Evolutionary conservation across 1,284 basidiomycete species (phyloP), one percentile per base, ranked within the genome.

Genomic region (Lentinula novae-zelandiae): DNA sequence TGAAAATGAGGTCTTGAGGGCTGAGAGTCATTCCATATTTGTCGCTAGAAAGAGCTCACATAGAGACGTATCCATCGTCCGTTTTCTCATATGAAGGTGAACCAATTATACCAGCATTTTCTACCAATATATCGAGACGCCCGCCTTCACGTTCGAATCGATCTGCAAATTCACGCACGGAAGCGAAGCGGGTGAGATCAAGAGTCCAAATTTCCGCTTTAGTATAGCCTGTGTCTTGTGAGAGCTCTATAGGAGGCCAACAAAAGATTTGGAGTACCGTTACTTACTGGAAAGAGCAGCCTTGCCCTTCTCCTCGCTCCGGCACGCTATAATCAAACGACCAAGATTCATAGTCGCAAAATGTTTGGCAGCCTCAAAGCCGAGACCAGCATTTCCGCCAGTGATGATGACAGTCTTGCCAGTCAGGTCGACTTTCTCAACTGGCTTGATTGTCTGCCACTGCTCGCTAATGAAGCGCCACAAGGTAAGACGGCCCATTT

Each of bases 91-190:
- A 72, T 5, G 39, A 51, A 6, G 8, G 5, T 2, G 57, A 50
- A 0, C 61, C 20, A 13, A 31, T 22, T 6, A 75, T 64, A 1
- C 65, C 77, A 17, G 77, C 78, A 59, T 79, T 79, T 60, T 71
- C 68, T 5, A 80, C 68, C 1, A 80, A 65, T 7, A 78, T 72
- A 63, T 80, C 78, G 6, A 81, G 65, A n/a, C 75, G 63, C 1
- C 67, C 71, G 6, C 69, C 72, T 27, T 78, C 77, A 27, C 67
- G 62, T 12, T 75, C 68, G 54, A 76, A 75, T 40, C 68, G 70
- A 27, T 76, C 69, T 2, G 67, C 75, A 61, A 80, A 79, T 2
- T 68, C 64, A 3, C 61, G 71, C 13, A 79, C 75, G 0, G 77
- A 78, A 0, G 66, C 62, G 58, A 80, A 79, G 12, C 67, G 67